These are phyloP conservation scores for Begonia peltatifolia DNA, from an alignment of 306 rosid species.

Conservation along the genomic window DNA sequence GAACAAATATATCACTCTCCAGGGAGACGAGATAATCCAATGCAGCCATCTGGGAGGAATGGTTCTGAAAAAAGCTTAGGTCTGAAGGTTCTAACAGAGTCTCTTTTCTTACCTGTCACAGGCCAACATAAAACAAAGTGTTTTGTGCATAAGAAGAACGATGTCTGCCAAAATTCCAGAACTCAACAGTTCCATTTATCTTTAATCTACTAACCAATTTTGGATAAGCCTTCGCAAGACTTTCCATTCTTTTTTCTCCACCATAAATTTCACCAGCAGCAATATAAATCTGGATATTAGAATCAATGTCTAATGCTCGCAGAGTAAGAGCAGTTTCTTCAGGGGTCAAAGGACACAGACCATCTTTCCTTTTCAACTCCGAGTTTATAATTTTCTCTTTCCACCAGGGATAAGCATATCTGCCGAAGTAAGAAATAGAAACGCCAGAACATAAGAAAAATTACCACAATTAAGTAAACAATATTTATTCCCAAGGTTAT, in stretches of 20 bases:
- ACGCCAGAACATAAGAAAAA: neutral
- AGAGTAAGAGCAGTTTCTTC: conserved; percentile 93
- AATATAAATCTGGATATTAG: conserved; percentile 75
- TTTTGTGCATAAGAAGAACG: no score
- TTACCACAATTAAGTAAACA: neutral
- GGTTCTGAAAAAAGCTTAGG: conserved; percentile 76
- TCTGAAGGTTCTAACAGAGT: conserved; percentile 75
- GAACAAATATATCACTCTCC: conserved; percentile 94
- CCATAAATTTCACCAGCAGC: conserved; percentile 99
- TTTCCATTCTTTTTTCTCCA: conserved; percentile 64
- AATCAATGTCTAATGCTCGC: conserved; percentile 77
- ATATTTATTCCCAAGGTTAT: neutral
- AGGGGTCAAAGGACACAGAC: conserved; percentile 89
- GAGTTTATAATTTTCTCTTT: conserved; percentile 90
- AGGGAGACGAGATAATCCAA: conserved; percentile 89
- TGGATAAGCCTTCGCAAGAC: conserved; percentile 66
- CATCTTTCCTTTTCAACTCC: conserved; percentile 92
- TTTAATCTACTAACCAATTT: conserved; percentile 46
- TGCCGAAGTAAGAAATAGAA: conserved; percentile 10
- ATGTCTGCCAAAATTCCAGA: neutral
- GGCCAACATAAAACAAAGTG: conserved; percentile 7
- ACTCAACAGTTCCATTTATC: conserved; percentile 5
- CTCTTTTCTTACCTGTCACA: conserved; percentile 82
- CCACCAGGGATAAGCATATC: conserved; percentile 99
- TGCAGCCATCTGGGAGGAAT: conserved; percentile 99